phyloP scores from a whole-genome alignment of 169 alveolate genomes.

The Besnoitia besnoiti region DNA sequence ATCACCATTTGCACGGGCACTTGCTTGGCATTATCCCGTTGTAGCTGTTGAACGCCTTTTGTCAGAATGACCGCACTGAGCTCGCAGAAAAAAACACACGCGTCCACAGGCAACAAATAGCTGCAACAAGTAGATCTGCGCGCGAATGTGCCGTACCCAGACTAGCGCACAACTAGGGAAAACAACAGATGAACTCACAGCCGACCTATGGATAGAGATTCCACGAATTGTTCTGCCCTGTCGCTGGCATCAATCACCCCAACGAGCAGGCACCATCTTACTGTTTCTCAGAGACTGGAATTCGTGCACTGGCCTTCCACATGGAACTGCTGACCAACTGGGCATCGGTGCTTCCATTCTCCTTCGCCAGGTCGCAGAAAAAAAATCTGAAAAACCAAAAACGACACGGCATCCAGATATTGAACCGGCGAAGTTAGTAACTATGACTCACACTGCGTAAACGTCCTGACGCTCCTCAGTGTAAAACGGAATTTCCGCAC shows the following conservation, averaged over 20 bases:
- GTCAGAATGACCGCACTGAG: not conserved
- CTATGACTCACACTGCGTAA: too few species aligned
- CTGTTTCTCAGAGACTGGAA: not conserved
- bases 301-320: not conserved
- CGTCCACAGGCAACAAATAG: not conserved
- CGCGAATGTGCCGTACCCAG: too few species aligned
- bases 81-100: not conserved
- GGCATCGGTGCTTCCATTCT: not conserved
- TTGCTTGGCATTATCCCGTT: not conserved
- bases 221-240: too few species aligned
- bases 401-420: too few species aligned
- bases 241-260: too few species aligned
- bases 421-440: too few species aligned
- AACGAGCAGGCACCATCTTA: not conserved
- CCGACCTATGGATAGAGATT: too few species aligned
- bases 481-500: too few species aligned
- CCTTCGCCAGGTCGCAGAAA: conserved; percentile 41
- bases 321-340: not conserved
- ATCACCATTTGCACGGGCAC: not conserved
- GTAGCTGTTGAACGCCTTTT: not conserved
- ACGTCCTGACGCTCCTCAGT: too few species aligned
- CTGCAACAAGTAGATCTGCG: too few species aligned
- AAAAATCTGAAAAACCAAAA: not conserved
- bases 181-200: too few species aligned
- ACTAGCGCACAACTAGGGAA: too few species aligned